These are phyloP conservation scores for Flaveria sonorensis DNA, from an alignment of 129 eudicot species.

Conservation along the genomic window DNA sequence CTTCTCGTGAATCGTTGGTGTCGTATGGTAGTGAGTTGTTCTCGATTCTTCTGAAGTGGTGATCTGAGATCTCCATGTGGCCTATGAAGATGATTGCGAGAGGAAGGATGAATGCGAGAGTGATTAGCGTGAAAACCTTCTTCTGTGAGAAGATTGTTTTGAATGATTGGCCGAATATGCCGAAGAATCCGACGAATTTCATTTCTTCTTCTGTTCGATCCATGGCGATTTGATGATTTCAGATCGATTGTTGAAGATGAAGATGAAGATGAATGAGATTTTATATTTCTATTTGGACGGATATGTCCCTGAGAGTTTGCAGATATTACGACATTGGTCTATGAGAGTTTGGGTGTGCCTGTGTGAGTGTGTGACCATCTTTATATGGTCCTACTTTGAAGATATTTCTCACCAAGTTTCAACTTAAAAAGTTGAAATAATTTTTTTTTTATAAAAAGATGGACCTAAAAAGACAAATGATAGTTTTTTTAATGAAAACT, in stretches of 20 bases:
- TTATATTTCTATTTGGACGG: too few species aligned
- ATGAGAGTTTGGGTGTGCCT: too few species aligned
- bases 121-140: constrained; percentile 36
- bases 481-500: neutral
- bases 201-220: constrained; percentile 37
- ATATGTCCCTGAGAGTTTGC: too few species aligned
- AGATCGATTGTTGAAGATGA: neutral
- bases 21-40: neutral
- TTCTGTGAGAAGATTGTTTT: constrained; percentile 27
- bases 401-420: too few species aligned
- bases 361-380: neutral
- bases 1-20: neutral
- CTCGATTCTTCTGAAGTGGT: constrained; percentile 2
- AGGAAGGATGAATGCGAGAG: constrained; percentile 33
- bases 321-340: too few species aligned
- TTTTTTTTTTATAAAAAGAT: neutral
- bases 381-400: neutral
- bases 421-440: too few species aligned
- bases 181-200: constrained; percentile 37
- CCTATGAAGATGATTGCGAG: constrained; percentile 29
- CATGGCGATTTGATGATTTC: constrained; percentile 23
- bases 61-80: constrained; percentile 22
- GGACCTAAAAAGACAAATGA: neutral
- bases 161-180: constrained; percentile 38
- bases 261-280: neutral